These are phyloP conservation scores for Calonectria honghensis DNA, from an alignment of 2,329 filamentous ascomycete genomes.

Conservation along the genomic window DNA sequence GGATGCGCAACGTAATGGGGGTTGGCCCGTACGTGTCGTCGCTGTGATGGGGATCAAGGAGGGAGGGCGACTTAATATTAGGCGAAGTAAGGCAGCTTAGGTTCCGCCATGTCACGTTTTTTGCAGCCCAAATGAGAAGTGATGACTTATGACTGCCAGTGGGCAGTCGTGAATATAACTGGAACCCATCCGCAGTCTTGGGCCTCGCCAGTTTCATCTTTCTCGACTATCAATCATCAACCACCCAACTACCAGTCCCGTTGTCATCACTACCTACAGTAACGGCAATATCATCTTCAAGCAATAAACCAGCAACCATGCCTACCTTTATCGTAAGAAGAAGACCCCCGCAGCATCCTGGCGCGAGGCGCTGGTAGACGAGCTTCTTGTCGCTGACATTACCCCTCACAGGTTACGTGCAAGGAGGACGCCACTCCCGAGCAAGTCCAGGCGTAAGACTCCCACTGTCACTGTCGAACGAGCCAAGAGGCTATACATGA, in stretches of 20 bases:
- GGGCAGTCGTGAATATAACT: constrained; percentile 48
- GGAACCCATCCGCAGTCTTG: constrained; percentile 46
- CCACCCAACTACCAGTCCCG: constrained; percentile 36
- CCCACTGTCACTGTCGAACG: not conserved
- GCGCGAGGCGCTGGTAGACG: not conserved
- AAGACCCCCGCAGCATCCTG: constrained; percentile 36
- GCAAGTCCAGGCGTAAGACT: constrained; percentile 79
- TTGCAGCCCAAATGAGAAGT: constrained; percentile 39
- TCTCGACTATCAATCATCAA: constrained; percentile 36
- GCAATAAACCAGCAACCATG: constrained; percentile 63
- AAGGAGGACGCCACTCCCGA: constrained; percentile 81
- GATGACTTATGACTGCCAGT: constrained; percentile 24
- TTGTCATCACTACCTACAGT: constrained; percentile 39
- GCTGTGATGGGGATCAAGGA: constrained; percentile 23
- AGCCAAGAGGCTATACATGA: not conserved
- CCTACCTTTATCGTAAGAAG: constrained; percentile 73
- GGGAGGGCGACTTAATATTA: not conserved
- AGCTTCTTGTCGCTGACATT: constrained; percentile 42
- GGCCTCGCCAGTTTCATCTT: constrained; percentile 28
- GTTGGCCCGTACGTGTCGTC: constrained; percentile 21
- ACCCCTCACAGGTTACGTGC: constrained; percentile 80
- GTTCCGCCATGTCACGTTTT: constrained; percentile 51
- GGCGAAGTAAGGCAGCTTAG: constrained; percentile 35
- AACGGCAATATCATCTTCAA: constrained; percentile 32
- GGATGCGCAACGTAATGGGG: constrained; percentile 36